Conservation (phyloP, 805 yeast species). For the Kodamaea jinghongensis region DNA sequence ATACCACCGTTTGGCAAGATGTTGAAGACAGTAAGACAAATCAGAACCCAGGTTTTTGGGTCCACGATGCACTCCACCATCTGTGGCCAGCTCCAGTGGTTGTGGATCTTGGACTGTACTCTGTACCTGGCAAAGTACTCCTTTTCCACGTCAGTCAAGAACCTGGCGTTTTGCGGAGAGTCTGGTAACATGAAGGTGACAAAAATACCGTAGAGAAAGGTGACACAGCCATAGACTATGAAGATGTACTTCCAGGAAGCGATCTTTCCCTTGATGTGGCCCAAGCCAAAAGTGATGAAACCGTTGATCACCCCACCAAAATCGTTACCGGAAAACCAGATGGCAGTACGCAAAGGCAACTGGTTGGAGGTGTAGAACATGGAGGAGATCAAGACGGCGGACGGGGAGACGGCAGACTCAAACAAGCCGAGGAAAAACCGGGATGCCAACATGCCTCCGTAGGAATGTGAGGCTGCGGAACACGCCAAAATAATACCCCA, state of each 20-base stretch:
- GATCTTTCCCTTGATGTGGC: slow-evolving; percentile 8
- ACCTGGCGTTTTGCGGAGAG: slow-evolving; percentile 9
- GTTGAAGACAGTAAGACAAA: not conserved
- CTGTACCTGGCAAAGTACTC: slow-evolving; percentile 8
- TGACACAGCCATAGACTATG: slow-evolving; percentile 8
- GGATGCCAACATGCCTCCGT: slow-evolving; percentile 2
- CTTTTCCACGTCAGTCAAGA: slow-evolving; percentile 11
- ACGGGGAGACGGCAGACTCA: slow-evolving; percentile 8
- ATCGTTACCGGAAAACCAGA: slow-evolving; percentile 7
- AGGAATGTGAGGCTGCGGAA: slow-evolving; percentile 5
- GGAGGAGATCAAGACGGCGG: slow-evolving; percentile 4
- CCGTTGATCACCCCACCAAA: slow-evolving; percentile 10
- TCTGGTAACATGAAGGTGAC: slow-evolving; percentile 12
- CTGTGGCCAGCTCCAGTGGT: slow-evolving; percentile 18
- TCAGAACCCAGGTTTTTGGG: slow-evolving; percentile 1
- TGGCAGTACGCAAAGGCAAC: slow-evolving; percentile 6
- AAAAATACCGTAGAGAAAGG: slow-evolving; percentile 7
- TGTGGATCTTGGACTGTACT: slow-evolving; percentile 12
- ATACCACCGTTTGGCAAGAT: slow-evolving; percentile 7
- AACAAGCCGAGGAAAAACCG: slow-evolving; percentile 10
- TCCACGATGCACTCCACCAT: slow-evolving; percentile 18
- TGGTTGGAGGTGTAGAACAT: slow-evolving; percentile 5
- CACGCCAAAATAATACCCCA: slow-evolving; percentile 8
- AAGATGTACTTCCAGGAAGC: slow-evolving; percentile 11
- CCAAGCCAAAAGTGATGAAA: slow-evolving; percentile 11